phyloP scores from a whole-genome alignment of 495 filamentous ascomycete genomes.

The Pseudevernia furfuracea region DNA sequence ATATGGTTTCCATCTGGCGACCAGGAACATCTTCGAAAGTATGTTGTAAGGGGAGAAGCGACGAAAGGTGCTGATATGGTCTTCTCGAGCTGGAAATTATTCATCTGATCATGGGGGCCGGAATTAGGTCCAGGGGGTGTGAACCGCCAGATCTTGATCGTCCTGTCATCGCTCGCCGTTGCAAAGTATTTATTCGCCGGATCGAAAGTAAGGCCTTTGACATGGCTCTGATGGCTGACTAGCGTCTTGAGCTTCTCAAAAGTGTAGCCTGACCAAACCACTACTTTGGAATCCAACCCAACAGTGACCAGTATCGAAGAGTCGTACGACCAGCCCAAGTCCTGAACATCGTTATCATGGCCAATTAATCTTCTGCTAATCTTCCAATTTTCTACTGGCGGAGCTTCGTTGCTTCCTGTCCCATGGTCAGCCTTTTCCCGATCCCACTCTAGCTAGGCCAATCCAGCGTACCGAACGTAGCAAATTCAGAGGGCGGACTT shows the following conservation, averaged over 20 bases:
- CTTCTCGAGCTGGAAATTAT: conserved; percentile 87
- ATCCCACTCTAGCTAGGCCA: neutral
- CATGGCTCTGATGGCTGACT: conserved; percentile 85
- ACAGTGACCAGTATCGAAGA: conserved; percentile 93
- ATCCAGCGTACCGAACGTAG: conserved; percentile 62
- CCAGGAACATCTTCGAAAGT: conserved; percentile 95
- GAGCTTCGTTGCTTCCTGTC: conserved; percentile 78
- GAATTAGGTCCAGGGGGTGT: conserved; percentile 87
- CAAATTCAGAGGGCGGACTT: conserved; percentile 62
- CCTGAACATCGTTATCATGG: conserved; percentile 97
- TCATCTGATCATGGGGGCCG: conserved; percentile 83
- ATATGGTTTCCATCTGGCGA: conserved; percentile 96
- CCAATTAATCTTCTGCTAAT: conserved; percentile 86
- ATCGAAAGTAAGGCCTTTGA: conserved; percentile 97
- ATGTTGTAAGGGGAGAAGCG: conserved; percentile 86
- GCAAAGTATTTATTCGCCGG: conserved; percentile 99
- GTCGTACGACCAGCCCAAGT: conserved; percentile 94
- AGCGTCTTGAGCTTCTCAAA: conserved; percentile 97
- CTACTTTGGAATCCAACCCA: conserved; percentile 93
- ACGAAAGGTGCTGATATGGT: conserved; percentile 78
- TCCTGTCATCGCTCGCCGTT: conserved; percentile 91
- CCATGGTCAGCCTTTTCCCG: conserved; percentile 10
- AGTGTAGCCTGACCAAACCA: conserved; percentile 94
- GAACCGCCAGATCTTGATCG: conserved; percentile 94
- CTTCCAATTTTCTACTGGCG: conserved; percentile 94